These are phyloP conservation scores for Coelastrella sp. DNA, from an alignment of 139 green algal genomes.

Conservation along the genomic window DNA sequence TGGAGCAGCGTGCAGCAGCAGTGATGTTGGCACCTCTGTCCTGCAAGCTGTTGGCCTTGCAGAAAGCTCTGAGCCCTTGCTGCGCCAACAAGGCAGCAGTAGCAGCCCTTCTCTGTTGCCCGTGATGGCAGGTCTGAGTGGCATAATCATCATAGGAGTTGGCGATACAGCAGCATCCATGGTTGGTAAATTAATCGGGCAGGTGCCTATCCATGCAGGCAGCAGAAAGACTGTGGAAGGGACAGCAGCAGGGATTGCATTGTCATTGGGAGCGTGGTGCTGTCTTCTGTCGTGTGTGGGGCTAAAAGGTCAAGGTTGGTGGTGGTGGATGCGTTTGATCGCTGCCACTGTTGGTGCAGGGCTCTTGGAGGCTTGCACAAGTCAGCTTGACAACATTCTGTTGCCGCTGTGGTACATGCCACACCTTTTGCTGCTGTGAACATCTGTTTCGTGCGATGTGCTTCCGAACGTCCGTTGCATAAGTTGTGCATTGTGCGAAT, in stretches of 20 bases:
- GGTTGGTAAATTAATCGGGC: conserved; percentile 62
- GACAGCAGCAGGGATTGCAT: conserved; percentile 58
- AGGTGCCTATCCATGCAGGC: conserved; percentile 46
- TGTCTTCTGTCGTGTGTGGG: conserved; percentile 47
- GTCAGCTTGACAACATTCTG: conserved; percentile 88
- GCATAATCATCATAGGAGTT: conserved; percentile 74
- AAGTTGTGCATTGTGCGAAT: no score
- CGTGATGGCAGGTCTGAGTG: conserved; percentile 57
- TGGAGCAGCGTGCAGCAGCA: neutral
- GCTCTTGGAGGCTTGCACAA: conserved; percentile 80
- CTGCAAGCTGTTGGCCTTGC: neutral
- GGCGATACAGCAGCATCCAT: conserved; percentile 70
- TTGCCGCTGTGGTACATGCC: conserved; percentile 70
- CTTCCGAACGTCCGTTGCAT: no score
- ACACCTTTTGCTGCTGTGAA: conserved; percentile 47
- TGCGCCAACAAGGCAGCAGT: neutral
- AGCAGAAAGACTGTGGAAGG: conserved; percentile 83
- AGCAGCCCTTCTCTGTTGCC: neutral
- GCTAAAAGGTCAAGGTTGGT: neutral
- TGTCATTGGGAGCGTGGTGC: conserved; percentile 66
- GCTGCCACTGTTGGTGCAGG: conserved; percentile 62
- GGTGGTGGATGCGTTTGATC: conserved; percentile 50
- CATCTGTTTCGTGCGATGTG: neutral
- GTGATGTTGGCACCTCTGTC: neutral
- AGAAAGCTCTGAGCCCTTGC: neutral